A percentile compares a stretch with the other conserved stretches of the same genome.
Conservation (phyloP, 768 basidiomycete genomes). For the Suillus hirtellus region DNA sequence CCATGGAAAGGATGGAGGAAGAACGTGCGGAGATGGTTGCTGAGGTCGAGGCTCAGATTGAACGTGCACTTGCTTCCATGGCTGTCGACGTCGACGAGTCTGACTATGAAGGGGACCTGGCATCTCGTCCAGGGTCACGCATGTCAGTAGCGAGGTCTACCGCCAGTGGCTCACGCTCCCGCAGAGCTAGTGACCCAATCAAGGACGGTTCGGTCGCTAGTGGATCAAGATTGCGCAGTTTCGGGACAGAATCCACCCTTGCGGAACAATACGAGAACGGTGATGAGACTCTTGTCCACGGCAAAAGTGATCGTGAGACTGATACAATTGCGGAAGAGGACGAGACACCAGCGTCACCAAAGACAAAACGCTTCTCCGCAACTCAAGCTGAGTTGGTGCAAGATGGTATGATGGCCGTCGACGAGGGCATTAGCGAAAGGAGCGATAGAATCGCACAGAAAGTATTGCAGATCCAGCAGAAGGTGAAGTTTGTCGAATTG, state of each 20-base stretch:
- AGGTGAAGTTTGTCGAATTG: conserved; percentile 53
- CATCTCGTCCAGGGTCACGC: conserved; percentile 68
- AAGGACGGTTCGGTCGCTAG: conserved; percentile 35
- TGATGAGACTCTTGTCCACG: conserved; percentile 36
- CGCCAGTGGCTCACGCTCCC: conserved; percentile 49
- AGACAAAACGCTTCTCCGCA: conserved; percentile 81
- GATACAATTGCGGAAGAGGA: conserved; percentile 64
- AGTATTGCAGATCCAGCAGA: conserved; percentile 86
- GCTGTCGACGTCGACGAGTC: conserved; percentile 74
- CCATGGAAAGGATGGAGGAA: conserved; percentile 86
- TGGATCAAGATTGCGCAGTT: conserved; percentile 57
- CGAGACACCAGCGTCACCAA: conserved; percentile 40
- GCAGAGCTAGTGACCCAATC: conserved; percentile 59
- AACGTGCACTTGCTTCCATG: conserved; percentile 83
- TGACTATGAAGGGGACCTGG: conserved; percentile 57
- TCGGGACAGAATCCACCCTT: conserved; percentile 79
- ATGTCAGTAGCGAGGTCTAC: conserved; percentile 56
- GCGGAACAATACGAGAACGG: conserved; percentile 62
- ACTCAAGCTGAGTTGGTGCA: conserved; percentile 62
- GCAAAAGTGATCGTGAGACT: conserved; percentile 45
- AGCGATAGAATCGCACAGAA: conserved; percentile 89
- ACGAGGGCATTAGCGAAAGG: conserved; percentile 79
- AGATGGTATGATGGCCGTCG: conserved; percentile 84
- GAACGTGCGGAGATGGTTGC: conserved; percentile 89
- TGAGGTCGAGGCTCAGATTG: conserved; percentile 92